Evolutionary conservation across 1,139 yeast species (phyloP).

Genomic region (Zygotorulaspora mrakii): DNA sequence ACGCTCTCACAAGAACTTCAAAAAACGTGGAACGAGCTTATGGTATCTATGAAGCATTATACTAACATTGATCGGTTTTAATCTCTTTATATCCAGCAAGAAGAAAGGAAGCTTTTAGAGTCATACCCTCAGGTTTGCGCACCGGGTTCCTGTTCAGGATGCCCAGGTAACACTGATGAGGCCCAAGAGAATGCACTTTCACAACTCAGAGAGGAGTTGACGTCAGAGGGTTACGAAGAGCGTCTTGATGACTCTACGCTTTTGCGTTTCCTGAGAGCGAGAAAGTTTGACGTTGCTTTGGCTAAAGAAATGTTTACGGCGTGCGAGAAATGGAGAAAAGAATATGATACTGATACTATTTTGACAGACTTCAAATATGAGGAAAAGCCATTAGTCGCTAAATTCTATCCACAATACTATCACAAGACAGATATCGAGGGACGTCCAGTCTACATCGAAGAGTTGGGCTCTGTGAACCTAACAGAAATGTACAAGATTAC

Average conservation of each 20-base stretch:
- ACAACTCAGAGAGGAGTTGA: conserved; percentile 55
- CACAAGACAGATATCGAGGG: conserved; percentile 97
- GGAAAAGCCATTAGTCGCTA: conserved; percentile 87
- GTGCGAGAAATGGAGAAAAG: conserved; percentile 90
- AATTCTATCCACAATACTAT: conserved; percentile 91
- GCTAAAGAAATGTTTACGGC: conserved; percentile 78
- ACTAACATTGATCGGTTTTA: too few species aligned
- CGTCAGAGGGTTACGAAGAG: conserved; percentile 60
- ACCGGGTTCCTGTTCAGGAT: conserved; percentile 65
- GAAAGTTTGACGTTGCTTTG: conserved; percentile 81
- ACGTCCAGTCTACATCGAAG: conserved; percentile 92
- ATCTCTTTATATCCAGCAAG: conserved; percentile 4
- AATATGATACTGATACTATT: conserved; percentile 82
- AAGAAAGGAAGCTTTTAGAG: conserved; percentile 34
- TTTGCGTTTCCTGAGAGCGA: conserved; percentile 87
- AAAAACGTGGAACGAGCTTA: too few species aligned
- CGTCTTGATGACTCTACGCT: conserved; percentile 88
- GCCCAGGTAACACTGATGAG: conserved; percentile 73
- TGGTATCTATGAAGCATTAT: too few species aligned
- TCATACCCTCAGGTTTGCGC: conserved; percentile 71
- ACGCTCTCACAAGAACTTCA: too few species aligned
- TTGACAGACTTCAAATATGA: conserved; percentile 81
- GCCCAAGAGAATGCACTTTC: conserved; percentile 61
- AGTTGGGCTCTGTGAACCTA: conserved; percentile 85
- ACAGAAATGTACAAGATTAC: conserved; percentile 91